These are phyloP conservation scores for Pseudogymnoascus sp. DNA, from an alignment of 2,329 filamentous ascomycete genomes.

Conservation along the genomic window DNA sequence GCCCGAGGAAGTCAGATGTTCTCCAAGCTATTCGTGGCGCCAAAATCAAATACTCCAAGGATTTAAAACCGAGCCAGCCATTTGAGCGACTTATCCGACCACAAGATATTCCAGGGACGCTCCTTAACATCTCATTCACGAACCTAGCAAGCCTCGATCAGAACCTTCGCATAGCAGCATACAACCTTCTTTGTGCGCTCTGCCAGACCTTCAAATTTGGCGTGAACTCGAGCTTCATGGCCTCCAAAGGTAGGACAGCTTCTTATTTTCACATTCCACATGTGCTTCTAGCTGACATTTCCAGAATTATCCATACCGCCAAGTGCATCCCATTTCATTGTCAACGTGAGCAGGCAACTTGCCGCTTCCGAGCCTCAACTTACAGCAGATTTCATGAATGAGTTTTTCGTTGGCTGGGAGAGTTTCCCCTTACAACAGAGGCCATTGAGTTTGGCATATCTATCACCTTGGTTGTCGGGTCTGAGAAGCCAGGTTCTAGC, in stretches of 20 bases:
- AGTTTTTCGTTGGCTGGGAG: slow-evolving; percentile 66
- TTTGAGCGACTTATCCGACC: slow-evolving; percentile 58
- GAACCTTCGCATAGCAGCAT: slow-evolving; percentile 52
- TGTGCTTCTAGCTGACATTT: slow-evolving; percentile 11
- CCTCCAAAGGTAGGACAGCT: slow-evolving; percentile 44
- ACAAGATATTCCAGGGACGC: slow-evolving; percentile 61
- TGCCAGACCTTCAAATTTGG: slow-evolving; percentile 61
- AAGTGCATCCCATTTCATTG: slow-evolving; percentile 54
- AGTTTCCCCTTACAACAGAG: slow-evolving; percentile 60
- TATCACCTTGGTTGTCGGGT: slow-evolving; percentile 60
- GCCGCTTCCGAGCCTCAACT: slow-evolving; percentile 57
- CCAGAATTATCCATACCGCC: slow-evolving; percentile 54
- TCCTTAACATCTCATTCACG: slow-evolving; percentile 58
- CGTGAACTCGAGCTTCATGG: slow-evolving; percentile 51
- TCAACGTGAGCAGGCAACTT: slow-evolving; percentile 56
- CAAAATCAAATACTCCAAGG: slow-evolving; percentile 57
- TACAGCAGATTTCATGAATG: slow-evolving; percentile 61
- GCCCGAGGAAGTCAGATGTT: slow-evolving; percentile 53
- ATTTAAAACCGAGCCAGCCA: slow-evolving; percentile 50
- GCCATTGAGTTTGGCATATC: slow-evolving; percentile 57
- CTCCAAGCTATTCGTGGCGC: slow-evolving; percentile 54
- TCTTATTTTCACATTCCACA: neutral
- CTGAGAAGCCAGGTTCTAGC: slow-evolving; percentile 51
- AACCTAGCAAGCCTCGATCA: slow-evolving; percentile 57
- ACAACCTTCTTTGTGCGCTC: slow-evolving; percentile 58